Base-by-base conservation (phyloP, 192 early-diverging fungal species). In the Funneliformis geosporum region DNA sequence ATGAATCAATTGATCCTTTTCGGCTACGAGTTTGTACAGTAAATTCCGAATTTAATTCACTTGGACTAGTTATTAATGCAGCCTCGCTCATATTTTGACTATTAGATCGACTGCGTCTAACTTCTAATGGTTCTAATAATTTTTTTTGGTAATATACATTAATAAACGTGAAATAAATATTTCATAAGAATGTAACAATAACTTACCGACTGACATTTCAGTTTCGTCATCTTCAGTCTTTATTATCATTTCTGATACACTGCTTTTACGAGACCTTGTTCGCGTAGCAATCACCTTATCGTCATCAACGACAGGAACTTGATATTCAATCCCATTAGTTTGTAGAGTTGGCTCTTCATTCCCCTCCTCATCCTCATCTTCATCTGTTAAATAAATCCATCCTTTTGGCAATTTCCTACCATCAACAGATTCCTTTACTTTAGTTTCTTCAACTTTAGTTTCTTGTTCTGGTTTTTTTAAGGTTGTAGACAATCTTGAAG, bases 381-480 rank as follows among this genome's bases (percentile, higher is more conserved):
- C 84, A 11, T 87, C 86, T 0, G 82, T 82, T 14, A 87, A 75
- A 65, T 85, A 87, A 0, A 83, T 84, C 86, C 86, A 87, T 42
- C 86, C 86, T 66, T 85, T 87, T 9, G 85, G 83, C 11, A 83
- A 79, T 8, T 75, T 78, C 40, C 82, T 86, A 60, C 84, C 83
- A 55, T 82, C 43, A 4, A 21, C 1, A 55, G 16, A 6, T 55
- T 55, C 50, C 80, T 79, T 73, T 72, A 25, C 27, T 78, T 75
- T 7, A 27, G 75, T 38, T 80, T 83, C 59, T 78, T 79, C n/a
- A 79, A 69, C 42, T 82, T 85, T 74, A 73, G 83, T 67, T 83
- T 83, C 0, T 33, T 47, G 43, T 71, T 82, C 44, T 80, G 42
- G 47, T 80, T 82, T 67, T 81, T 68, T 65, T 76, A 28, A 28